Evolutionary conservation across 331 rosid genomes (phyloP).

Genomic region (Rosa hybrid): DNA sequence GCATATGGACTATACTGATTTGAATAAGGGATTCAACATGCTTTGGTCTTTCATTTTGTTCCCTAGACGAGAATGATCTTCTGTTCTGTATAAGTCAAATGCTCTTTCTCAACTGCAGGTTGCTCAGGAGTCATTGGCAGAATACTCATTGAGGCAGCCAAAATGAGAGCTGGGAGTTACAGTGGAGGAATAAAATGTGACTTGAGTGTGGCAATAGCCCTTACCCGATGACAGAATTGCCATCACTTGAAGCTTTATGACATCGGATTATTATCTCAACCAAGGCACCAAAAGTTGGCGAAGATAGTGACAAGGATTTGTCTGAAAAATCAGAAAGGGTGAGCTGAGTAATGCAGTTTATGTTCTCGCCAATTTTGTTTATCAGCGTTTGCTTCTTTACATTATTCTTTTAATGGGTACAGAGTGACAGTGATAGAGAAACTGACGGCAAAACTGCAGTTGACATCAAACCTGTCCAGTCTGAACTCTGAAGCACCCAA

Average conservation of each 20-base stretch:
- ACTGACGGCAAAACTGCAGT: conserved; percentile 39
- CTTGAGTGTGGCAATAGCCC: no score
- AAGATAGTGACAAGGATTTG: conserved; percentile 51
- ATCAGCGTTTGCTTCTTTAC: neutral
- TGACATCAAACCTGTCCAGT: conserved; percentile 25
- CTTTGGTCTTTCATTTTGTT: no score
- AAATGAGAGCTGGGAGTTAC: no score
- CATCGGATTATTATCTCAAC: conserved; percentile 73
- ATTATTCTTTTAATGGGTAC: conserved; percentile 27
- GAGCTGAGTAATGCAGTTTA: conserved; percentile 13
- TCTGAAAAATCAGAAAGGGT: conserved; percentile 65
- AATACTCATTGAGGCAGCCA: no score
- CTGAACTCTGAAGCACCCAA: neutral
- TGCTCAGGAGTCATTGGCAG: no score
- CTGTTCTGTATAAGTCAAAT: no score
- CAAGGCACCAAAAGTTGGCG: conserved; percentile 78
- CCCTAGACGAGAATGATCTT: no score
- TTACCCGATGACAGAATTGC: conserved; percentile 53
- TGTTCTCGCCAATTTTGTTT: neutral
- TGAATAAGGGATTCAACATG: no score
- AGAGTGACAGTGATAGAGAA: conserved; percentile 56
- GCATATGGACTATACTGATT: no score
- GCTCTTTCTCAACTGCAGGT: no score
- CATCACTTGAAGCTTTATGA: conserved; percentile 77
- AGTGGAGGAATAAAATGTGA: no score